phyloP scores from a whole-genome alignment of 768 basidiomycete species.

The Ramaria rubella region DNA sequence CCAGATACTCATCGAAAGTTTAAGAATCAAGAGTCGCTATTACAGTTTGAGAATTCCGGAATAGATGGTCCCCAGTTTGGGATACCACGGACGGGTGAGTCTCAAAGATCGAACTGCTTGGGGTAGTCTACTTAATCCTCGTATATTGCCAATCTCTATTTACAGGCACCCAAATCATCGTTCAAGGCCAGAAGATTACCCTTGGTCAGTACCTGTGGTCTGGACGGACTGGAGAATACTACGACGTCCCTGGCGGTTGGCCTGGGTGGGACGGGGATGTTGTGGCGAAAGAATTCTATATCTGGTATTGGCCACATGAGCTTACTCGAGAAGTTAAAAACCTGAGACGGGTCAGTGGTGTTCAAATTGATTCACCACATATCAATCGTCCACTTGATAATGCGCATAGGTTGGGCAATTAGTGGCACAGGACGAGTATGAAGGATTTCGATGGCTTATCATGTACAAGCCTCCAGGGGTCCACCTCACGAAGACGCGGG shows the following conservation, averaged over 20 bases:
- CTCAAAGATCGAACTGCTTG: too few species aligned
- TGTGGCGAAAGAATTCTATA: neutral
- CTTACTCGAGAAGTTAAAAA: neutral
- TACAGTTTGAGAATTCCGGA: too few species aligned
- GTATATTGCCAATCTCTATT: too few species aligned
- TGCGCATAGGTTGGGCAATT: neutral
- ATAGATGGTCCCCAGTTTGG: too few species aligned
- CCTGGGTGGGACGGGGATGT: neutral
- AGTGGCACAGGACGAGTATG: neutral
- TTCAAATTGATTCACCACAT: neutral
- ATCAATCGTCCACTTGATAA: neutral
- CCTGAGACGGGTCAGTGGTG: neutral
- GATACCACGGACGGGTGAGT: too few species aligned
- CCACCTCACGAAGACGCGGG: constrained; percentile 3
- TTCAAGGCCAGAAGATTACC: neutral
- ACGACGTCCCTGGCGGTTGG: neutral
- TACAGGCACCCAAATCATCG: neutral
- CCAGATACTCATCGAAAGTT: too few species aligned
- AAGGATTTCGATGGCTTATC: neutral
- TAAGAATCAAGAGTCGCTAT: too few species aligned
- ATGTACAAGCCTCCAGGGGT: constrained; percentile 4
- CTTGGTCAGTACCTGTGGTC: constrained; percentile 4
- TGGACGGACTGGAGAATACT: constrained; percentile 3
- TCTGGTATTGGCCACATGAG: neutral
- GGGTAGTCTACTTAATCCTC: too few species aligned